Evolutionary conservation across 495 filamentous ascomycete species (phyloP).

Genomic region (Podospora pseudopauciseta): DNA sequence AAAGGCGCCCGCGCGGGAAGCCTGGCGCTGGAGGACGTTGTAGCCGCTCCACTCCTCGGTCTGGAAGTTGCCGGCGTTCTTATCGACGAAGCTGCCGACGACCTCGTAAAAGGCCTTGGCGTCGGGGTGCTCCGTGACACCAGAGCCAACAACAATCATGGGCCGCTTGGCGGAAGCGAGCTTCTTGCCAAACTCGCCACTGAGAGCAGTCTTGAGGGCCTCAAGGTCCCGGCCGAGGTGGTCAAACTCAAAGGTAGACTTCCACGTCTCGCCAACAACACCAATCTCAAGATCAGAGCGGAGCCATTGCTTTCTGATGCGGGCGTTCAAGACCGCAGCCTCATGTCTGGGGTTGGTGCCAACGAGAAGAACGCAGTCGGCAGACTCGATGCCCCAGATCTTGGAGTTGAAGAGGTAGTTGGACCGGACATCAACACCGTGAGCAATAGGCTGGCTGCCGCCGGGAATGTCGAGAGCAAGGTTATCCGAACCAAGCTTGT

Average conservation of each 20-base stretch:
- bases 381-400: slow-evolving; percentile 88
- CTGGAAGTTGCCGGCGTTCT: slow-evolving; percentile 80
- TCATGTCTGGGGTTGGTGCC: slow-evolving; percentile 94
- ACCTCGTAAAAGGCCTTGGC: slow-evolving; percentile 89
- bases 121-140: slow-evolving; percentile 82
- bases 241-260: slow-evolving; percentile 89
- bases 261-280: slow-evolving; percentile 84
- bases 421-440: slow-evolving; percentile 88
- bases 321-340: slow-evolving; percentile 89
- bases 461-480: slow-evolving; percentile 85
- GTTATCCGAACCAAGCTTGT: slow-evolving; percentile 94
- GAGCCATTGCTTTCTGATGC: slow-evolving; percentile 96
- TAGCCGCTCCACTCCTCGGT: slow-evolving; percentile 95
- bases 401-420: slow-evolving; percentile 97
- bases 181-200: slow-evolving; percentile 88
- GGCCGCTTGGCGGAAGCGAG: slow-evolving; percentile 82
- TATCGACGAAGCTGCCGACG: slow-evolving; percentile 84
- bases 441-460: slow-evolving; percentile 78
- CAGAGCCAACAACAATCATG: slow-evolving; percentile 93
- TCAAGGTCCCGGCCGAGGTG: slow-evolving; percentile 75
- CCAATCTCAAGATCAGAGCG: slow-evolving; percentile 91
- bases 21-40: slow-evolving; percentile 90
- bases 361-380: slow-evolving; percentile 85
- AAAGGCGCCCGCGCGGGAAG: slow-evolving; percentile 87
- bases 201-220: slow-evolving; percentile 75